These are phyloP conservation scores for Trichoderma gracile DNA, from an alignment of 2,329 filamentous ascomycete species.

Conservation along the genomic window DNA sequence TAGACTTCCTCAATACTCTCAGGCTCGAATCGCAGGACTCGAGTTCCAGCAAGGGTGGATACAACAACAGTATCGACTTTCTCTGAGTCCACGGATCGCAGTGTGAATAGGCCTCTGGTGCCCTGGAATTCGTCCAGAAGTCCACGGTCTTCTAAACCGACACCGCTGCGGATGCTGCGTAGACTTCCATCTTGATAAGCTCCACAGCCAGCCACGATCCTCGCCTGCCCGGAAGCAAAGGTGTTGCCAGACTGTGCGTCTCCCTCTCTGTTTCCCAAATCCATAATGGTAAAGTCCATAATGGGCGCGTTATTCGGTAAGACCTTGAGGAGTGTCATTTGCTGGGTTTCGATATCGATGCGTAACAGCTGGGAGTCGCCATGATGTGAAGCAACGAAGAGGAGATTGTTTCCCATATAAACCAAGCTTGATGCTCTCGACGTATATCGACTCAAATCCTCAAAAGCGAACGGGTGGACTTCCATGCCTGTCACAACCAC, in stretches of 20 bases:
- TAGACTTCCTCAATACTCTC: conserved; percentile 83
- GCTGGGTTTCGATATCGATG: conserved; percentile 46
- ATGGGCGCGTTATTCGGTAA: conserved; percentile 80
- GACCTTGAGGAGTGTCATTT: conserved; percentile 69
- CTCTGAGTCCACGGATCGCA: conserved; percentile 50
- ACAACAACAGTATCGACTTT: conserved; percentile 71
- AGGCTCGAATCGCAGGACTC: conserved; percentile 73
- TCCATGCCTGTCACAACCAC: conserved; percentile 72
- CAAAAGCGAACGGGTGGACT: conserved; percentile 51
- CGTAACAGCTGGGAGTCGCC: conserved; percentile 85
- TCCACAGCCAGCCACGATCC: conserved; percentile 90
- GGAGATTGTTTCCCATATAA: conserved; percentile 69
- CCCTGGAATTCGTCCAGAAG: conserved; percentile 76
- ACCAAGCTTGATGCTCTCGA: conserved; percentile 77
- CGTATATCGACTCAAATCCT: conserved; percentile 45
- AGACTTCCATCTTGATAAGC: conserved; percentile 86
- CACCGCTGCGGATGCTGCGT: conserved; percentile 87
- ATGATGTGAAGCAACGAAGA: conserved; percentile 90
- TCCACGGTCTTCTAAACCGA: conserved; percentile 85
- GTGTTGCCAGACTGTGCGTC: conserved; percentile 76
- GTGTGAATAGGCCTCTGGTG: conserved; percentile 70
- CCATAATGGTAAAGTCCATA: conserved; percentile 93
- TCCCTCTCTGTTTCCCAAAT: conserved; percentile 82
- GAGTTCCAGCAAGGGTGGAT: conserved; percentile 80
- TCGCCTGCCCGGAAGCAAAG: conserved; percentile 91